Evolutionary conservation across 1,284 basidiomycete genomes (phyloP), one percentile per base, ranked within the genome.

Genomic region (Tausonia pullulans): DNA sequence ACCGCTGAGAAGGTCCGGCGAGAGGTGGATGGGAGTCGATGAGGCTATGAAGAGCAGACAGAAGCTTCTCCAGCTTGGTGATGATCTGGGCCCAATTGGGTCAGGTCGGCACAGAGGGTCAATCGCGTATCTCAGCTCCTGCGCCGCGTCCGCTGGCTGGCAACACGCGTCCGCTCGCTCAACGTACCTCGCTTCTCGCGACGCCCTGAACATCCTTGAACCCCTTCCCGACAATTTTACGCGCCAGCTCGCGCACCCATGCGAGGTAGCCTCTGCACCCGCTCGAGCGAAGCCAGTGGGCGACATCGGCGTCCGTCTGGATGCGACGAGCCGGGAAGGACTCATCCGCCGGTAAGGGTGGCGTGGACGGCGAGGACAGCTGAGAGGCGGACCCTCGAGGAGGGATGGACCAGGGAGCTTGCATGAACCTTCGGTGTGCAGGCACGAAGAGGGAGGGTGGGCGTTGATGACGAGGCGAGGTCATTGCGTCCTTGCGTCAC

Each of bases 1-100:
- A 99, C 1, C 96, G 82, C 72, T 98, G 96, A 2, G 88, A 86
- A 5, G 85, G 27, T 27, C 27, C 84, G n/a, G 82, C 76, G 4
- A 84, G 80, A 0, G 87, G 85, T 3, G 90, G 90, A 10, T 93
- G 89, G 46, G 87, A 85, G 58, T 87, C 82, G 10, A 94, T 86
- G 90, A 90, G 94, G 0, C 69, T 67, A 69, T 86, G 83, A 60
- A 97, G 77, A n/a, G 78, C 78, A 65, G 88, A 82, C 4, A 98
- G 79, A 63, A 94, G 74, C 0, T 67, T 66, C 3, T 90, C 70
- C 4, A 85, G 76, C 52, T 72, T 73, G 9, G 71, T 67, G 39
- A 85, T 77, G 5, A 80, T 75, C 84, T 87, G 69, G 56, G 46
- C 49, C 54, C 44, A 54, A 27, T 27, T 27, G 27, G 27, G 27